Evolutionary conservation across 768 basidiomycete genomes (phyloP).

Genomic region (Gautieria morchelliformis): DNA sequence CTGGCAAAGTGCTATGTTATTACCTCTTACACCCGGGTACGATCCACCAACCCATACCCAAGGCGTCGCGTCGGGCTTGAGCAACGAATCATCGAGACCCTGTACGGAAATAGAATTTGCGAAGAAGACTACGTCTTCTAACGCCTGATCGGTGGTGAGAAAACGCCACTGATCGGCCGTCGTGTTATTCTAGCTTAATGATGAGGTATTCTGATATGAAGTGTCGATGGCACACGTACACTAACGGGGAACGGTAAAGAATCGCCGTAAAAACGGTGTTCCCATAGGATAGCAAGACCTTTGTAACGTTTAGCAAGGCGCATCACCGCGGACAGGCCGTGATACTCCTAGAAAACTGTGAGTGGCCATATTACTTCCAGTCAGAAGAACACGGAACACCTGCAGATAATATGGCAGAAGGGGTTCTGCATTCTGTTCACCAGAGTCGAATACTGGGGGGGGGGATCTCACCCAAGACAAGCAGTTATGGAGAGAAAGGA

Average conservation of each 20-base stretch:
- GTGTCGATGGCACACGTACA: conserved; percentile 17
- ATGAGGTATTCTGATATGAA: not conserved
- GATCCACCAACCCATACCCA: conserved; percentile 44
- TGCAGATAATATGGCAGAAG: conserved; percentile 40
- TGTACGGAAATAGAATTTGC: conserved; percentile 29
- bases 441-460: conserved; percentile 39
- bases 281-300: conserved; percentile 40
- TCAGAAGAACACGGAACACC: conserved; percentile 12
- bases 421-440: conserved; percentile 40
- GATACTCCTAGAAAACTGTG: conserved; percentile 28
- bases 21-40: conserved; percentile 34
- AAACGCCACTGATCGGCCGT: conserved; percentile 38
- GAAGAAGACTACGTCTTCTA: conserved; percentile 42
- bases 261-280: conserved; percentile 40
- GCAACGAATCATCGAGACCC: conserved; percentile 11
- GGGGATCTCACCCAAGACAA: not conserved
- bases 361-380: not conserved
- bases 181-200: conserved; percentile 29
- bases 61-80: conserved; percentile 35
- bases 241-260: conserved; percentile 39
- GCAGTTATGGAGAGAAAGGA: not conserved
- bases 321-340: conserved; percentile 40
- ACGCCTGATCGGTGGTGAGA: conserved; percentile 38
- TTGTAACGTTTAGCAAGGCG: conserved; percentile 36
- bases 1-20: not conserved